Conservation (phyloP, 805 yeast genomes). For the Kluyveromyces nonfermentans region DNA sequence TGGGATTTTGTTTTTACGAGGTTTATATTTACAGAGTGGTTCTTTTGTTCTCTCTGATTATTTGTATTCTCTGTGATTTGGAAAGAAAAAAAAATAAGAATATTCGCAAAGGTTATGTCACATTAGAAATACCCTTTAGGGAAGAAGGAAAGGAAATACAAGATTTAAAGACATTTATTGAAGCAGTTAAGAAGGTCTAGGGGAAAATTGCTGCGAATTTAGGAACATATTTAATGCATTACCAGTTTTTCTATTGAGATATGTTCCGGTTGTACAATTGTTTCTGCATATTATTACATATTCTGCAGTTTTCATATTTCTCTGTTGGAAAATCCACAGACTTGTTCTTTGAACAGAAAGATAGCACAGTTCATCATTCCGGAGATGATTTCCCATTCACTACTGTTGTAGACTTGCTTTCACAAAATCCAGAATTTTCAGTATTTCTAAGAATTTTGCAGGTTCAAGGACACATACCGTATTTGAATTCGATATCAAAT, state of each 20-base stretch:
- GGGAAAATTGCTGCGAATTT: background rate
- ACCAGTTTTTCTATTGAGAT: background rate
- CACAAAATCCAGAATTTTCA: slow-evolving; percentile 59
- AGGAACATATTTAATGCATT: background rate
- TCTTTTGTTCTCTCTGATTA: too few species aligned
- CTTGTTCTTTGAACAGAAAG: background rate
- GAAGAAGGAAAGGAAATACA: too few species aligned
- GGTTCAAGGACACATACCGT: slow-evolving; percentile 50
- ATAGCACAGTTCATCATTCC: slow-evolving; percentile 2
- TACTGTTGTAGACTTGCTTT: slow-evolving; percentile 59
- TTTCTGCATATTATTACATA: background rate
- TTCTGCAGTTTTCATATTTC: background rate
- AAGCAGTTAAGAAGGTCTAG: too few species aligned
- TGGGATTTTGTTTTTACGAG: too few species aligned
- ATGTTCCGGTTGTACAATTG: background rate
- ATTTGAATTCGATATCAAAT: slow-evolving; percentile 47
- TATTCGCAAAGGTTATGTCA: too few species aligned
- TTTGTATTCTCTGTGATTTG: too few species aligned
- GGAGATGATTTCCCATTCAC: slow-evolving; percentile 22
- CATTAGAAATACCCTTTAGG: too few species aligned
- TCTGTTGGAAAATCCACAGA: background rate
- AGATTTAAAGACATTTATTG: too few species aligned
- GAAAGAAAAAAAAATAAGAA: too few species aligned
- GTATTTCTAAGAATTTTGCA: slow-evolving; percentile 54
- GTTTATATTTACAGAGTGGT: too few species aligned